Conservation (phyloP, 306 rosid species). For the Glycine tomentella region DNA sequence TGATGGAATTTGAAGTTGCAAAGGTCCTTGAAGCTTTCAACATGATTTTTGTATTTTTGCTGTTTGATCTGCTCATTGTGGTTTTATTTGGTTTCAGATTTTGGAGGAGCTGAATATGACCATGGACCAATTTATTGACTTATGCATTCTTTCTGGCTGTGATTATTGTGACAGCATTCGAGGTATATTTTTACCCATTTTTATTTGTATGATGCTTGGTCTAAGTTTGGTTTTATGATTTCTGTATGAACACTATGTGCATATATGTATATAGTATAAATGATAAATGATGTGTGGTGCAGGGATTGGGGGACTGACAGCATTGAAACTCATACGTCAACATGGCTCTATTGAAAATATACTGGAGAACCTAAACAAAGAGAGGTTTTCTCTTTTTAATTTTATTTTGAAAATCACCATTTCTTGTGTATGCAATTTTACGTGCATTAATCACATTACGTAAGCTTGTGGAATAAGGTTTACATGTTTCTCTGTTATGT, state of each 20-base stretch:
- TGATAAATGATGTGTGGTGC: constrained; percentile 43
- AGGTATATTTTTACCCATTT: constrained; percentile 58
- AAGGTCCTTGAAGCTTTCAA: constrained; percentile 66
- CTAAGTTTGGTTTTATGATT: constrained; percentile 19
- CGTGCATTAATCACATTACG: neutral
- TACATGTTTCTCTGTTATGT: constrained; percentile 39
- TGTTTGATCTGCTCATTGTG: constrained; percentile 40
- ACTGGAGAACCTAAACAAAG: constrained; percentile 84
- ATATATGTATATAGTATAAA: constrained; percentile 9
- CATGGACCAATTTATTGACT: constrained; percentile 95
- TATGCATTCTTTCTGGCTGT: constrained; percentile 97
- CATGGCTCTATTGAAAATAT: constrained; percentile 92
- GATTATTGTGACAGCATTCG: constrained; percentile 94
- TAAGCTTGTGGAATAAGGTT: constrained; percentile 21
- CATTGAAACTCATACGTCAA: constrained; percentile 93
- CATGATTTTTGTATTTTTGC: neutral
- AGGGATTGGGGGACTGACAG: constrained; percentile 97
- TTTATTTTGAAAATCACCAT: constrained; percentile 19
- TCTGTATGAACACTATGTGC: constrained; percentile 23
- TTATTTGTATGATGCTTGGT: constrained; percentile 30
- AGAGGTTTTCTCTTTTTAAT: constrained; percentile 65
- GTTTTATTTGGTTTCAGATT: constrained; percentile 60
- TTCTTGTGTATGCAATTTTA: constrained; percentile 29
- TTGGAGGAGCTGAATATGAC: constrained; percentile 85
- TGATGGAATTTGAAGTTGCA: constrained; percentile 92